phyloP scores from a whole-genome alignment of 75 land plant species.

The Cryptomeria japonica region DNA sequence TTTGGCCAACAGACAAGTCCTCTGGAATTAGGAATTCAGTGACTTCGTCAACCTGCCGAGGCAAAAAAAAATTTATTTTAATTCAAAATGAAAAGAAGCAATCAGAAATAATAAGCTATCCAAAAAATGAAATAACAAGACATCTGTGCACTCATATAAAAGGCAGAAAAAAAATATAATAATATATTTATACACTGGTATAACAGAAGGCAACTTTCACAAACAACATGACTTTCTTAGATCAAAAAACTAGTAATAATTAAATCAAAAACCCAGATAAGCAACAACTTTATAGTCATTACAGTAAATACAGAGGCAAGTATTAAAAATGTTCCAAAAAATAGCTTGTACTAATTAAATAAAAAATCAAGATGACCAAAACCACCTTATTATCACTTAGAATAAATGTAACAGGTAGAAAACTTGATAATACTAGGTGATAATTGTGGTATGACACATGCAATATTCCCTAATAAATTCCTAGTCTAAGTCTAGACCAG shows the following conservation, averaged over 20 bases:
- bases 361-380: neutral
- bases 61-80: neutral
- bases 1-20: neutral
- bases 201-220: neutral
- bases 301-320: neutral
- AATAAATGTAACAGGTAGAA: neutral
- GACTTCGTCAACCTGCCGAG: conserved; percentile 7
- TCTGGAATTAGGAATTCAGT: conserved; percentile 5
- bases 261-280: neutral
- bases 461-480: too few species aligned
- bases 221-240: too few species aligned
- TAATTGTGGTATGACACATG: neutral
- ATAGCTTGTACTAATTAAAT: neutral
- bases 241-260: neutral
- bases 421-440: neutral
- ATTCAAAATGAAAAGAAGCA: conserved; percentile 2
- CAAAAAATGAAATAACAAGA: neutral
- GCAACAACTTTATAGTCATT: neutral
- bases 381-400: neutral
- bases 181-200: neutral
- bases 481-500: too few species aligned
- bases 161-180: neutral
- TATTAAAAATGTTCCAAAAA: neutral
- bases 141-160: neutral
- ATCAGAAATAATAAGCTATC: neutral